A percentile compares a stretch with the other conserved stretches of the same genome.
phyloP scores from a whole-genome alignment of 495 filamentous ascomycete genomes.

The Lophiotrema nucula region DNA sequence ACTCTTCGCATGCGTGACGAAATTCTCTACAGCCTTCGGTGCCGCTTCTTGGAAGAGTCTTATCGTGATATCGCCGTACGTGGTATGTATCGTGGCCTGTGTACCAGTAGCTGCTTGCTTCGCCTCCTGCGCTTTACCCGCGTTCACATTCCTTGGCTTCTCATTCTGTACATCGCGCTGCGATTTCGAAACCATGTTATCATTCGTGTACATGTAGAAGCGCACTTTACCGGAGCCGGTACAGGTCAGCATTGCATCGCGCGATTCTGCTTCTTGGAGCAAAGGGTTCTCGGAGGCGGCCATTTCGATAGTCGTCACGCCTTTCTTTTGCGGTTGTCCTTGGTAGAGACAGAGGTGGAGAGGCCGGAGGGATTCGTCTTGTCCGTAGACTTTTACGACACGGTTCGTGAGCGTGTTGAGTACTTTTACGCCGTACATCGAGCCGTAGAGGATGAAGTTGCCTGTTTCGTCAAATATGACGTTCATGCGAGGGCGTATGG shows the following conservation, averaged over 20 bases:
- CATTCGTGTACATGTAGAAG: conserved; percentile 98
- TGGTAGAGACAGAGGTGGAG: conserved; percentile 89
- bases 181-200: conserved; percentile 76
- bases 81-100: conserved; percentile 85
- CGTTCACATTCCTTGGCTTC: conserved; percentile 63
- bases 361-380: conserved; percentile 82
- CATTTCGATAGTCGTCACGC: conserved; percentile 93
- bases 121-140: conserved; percentile 50
- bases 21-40: conserved; percentile 97
- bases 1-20: conserved; percentile 81
- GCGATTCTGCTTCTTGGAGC: conserved; percentile 83
- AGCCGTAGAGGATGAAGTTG: conserved; percentile 92
- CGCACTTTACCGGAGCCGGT: conserved; percentile 86
- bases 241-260: conserved; percentile 83
- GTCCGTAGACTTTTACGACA: conserved; percentile 81
- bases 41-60: conserved; percentile 90
- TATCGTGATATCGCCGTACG: conserved; percentile 90
- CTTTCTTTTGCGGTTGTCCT: conserved; percentile 88
- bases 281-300: conserved; percentile 91
- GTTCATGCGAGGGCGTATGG: conserved; percentile 70
- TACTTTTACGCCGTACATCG: conserved; percentile 85
- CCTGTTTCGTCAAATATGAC: conserved; percentile 95
- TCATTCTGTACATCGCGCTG: conserved; percentile 94
- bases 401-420: conserved; percentile 93
- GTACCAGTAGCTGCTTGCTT: conserved; percentile 71